A percentile compares a stretch with the other conserved stretches of the same genome.
Conservation (phyloP, 2,329 filamentous ascomycete species). For the Beauveria rudraprayagi region DNA sequence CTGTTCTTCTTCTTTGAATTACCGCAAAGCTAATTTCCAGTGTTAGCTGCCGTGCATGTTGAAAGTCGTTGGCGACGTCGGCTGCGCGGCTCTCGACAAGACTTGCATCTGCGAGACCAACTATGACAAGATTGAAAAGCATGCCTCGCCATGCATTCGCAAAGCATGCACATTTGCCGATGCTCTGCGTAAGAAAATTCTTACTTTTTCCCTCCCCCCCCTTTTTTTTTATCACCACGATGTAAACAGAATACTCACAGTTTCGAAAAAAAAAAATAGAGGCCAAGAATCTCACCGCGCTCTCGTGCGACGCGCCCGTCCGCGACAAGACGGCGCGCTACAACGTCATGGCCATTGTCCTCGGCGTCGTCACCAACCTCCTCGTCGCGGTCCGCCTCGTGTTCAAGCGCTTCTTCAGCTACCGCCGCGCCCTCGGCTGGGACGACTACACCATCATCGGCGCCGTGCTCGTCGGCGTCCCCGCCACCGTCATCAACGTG, state of each 20-base stretch:
- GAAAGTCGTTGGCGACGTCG: not conserved
- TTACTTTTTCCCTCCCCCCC: too few relatives aligned
- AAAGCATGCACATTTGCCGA: constrained; percentile 18
- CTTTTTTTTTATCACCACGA: too few relatives aligned
- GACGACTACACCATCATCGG: constrained; percentile 31
- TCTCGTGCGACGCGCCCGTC: constrained; percentile 21
- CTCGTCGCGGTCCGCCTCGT: constrained; percentile 35
- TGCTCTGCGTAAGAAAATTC: constrained; percentile 17
- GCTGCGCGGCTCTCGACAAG: constrained; percentile 1
- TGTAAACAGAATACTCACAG: not conserved
- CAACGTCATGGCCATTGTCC: constrained; percentile 24
- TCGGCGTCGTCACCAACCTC: constrained; percentile 29
- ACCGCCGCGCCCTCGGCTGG: constrained; percentile 28
- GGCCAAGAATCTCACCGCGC: constrained; percentile 17
- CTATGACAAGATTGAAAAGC: constrained; percentile 14
- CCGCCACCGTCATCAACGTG: constrained; percentile 24
- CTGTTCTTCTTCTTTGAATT: not conserved
- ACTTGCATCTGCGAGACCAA: constrained; percentile 9
- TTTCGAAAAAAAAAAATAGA: not conserved
- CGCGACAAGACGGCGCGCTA: constrained; percentile 27
- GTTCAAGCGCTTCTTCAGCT: constrained; percentile 26
- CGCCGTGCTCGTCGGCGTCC: constrained; percentile 21
- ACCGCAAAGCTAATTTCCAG: not conserved
- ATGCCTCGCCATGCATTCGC: constrained; percentile 18
- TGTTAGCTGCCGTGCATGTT: constrained; percentile 1